phyloP scores from a whole-genome alignment of 1,139 yeast species.

The Taphrina deformans region DNA sequence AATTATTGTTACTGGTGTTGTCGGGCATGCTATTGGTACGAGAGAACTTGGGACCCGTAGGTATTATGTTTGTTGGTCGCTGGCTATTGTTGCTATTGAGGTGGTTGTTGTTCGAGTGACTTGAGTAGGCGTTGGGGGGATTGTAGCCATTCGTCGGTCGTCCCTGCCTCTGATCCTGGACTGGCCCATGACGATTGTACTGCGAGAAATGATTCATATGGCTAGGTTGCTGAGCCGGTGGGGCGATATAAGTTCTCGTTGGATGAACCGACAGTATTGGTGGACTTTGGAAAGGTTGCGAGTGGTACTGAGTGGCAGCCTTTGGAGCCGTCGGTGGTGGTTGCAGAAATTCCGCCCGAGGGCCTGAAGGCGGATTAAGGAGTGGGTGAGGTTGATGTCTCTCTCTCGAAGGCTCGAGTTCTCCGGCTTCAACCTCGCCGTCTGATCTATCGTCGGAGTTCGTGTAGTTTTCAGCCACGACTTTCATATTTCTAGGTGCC shows the following conservation, averaged over 20 bases:
- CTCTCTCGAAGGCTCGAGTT: not conserved
- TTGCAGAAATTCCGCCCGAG: constrained; percentile 14
- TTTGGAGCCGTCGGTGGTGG: constrained; percentile 19
- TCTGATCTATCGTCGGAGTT: constrained; percentile 8
- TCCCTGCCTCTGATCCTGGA: not conserved
- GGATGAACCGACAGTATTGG: not conserved
- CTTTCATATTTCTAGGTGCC: not conserved
- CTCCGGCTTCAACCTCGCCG: constrained; percentile 11
- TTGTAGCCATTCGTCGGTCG: constrained; percentile 9
- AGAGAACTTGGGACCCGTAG: constrained; percentile 12
- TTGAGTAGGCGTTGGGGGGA: not conserved
- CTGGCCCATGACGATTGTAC: not conserved
- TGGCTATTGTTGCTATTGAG: not conserved
- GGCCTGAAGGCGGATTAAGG: not conserved
- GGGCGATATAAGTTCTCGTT: not conserved
- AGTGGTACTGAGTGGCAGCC: not conserved
- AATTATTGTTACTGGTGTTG: not conserved
- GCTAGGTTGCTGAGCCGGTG: not conserved
- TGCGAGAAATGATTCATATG: not conserved
- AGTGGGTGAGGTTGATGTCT: not conserved
- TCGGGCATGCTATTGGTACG: constrained; percentile 7
- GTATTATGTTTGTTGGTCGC: not conserved
- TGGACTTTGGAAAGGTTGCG: not conserved
- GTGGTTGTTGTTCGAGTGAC: not conserved
- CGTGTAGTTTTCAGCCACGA: not conserved